Base-by-base conservation (phyloP, 2,329 filamentous ascomycete genomes). In the Dactylellina haptotyla region DNA sequence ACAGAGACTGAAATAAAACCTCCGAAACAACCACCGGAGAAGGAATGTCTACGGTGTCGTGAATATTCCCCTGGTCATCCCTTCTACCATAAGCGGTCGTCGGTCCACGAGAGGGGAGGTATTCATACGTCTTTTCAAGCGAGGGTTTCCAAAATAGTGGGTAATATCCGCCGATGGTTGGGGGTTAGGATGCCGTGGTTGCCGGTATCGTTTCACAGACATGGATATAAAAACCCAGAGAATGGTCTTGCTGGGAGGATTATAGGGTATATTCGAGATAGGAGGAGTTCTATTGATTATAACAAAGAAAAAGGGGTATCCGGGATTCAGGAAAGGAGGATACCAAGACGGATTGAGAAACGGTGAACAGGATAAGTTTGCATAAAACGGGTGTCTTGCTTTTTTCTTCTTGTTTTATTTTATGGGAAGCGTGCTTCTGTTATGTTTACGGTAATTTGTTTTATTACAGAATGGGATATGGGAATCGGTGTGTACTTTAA, bases 21-120 rank as follows among this genome's bases (percentile, higher is more conserved):
- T 4, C 41, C n/a, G n/a, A n/a, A n/a, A n/a, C n/a, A n/a, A n/a
- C n/a, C n/a, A n/a, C 16, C 12, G 25, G 12, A 14, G 30, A 37
- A 54, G 25, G 14, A 14, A 6, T n/a, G 9, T 16, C 30, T 3
- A 54, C 18, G 23, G 50, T n/a, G 30, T 23, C 16, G 12, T 20
- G 14, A 43, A 14, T 12, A 26, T 12, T 37, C 30, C 8, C 37
- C 41, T 26, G 39, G 12, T 18, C 20, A 9, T 8, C 56, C 56
- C 34, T 59, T 6, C 30, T 59, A 59, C 48, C 39, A 14, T 34
- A 59, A 59, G 26, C 39, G 56, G n/a, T n/a, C n/a, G 9, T 46
- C 28, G 26, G 56, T 45, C 8, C 18, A 56, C n/a, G 32, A 4
- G 14, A 18, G n/a, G 20, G 1, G 10, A 30, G 28, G n/a, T n/a